A percentile compares a stretch with the other conserved stretches of the same genome.
phyloP scores from a whole-genome alignment of 2,329 filamentous ascomycete genomes.

The Cordyceps militaris region DNA sequence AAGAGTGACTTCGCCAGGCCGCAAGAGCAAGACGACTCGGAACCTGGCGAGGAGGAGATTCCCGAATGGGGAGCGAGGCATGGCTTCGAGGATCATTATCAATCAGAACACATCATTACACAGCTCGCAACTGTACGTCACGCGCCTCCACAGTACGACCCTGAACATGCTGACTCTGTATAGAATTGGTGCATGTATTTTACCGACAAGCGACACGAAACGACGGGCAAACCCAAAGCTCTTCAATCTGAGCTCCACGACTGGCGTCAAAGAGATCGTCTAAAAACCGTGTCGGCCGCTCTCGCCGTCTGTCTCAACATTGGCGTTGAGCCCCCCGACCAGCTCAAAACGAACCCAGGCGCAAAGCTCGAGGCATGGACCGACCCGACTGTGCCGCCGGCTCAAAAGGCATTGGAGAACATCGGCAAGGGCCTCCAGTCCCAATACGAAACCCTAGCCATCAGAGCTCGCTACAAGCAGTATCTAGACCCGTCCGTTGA shows the following conservation, averaged over 20 bases:
- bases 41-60: slow-evolving; percentile 38
- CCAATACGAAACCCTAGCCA: slow-evolving; percentile 92
- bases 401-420: slow-evolving; percentile 80
- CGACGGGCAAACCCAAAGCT: slow-evolving; percentile 77
- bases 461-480: slow-evolving; percentile 95
- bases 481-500: slow-evolving; percentile 95
- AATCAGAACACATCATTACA: slow-evolving; percentile 81
- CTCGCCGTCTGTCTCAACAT: slow-evolving; percentile 94
- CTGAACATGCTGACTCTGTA: background rate
- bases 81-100: slow-evolving; percentile 88
- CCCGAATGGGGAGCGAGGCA: slow-evolving; percentile 60
- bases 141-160: slow-evolving; percentile 10
- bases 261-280: slow-evolving; percentile 92
- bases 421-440: slow-evolving; percentile 95
- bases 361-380: slow-evolving; percentile 96
- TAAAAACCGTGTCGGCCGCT: slow-evolving; percentile 95
- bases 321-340: slow-evolving; percentile 93
- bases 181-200: slow-evolving; percentile 99
- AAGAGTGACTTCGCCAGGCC: slow-evolving; percentile 48
- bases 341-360: slow-evolving; percentile 88
- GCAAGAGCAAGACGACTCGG: slow-evolving; percentile 32
- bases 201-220: slow-evolving; percentile 95
- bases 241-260: slow-evolving; percentile 66
- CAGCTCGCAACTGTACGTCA: slow-evolving; percentile 70
- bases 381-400: slow-evolving; percentile 74